Evolutionary conservation across 345 rosid genomes (phyloP), one percentile per base, ranked within the genome.

Genomic region (Eucalyptus decipiens): DNA sequence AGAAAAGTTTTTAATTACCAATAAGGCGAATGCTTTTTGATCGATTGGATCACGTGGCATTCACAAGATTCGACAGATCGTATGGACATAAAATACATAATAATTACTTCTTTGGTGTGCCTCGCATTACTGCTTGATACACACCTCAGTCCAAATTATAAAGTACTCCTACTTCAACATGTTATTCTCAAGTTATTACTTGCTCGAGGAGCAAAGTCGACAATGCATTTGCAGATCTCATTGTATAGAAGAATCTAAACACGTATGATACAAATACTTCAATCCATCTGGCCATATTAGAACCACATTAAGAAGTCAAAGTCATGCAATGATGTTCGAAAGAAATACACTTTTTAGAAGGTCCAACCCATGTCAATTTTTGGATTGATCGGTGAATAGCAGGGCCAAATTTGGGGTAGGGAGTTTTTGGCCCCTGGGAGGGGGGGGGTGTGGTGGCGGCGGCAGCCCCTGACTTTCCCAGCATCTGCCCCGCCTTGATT

Each of bases 51-150:
- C 37, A n/a, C 1, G 3, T 15, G 76, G 6, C 21, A n/a, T 15
- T 3, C 3, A 3, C 6, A 4, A 2, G 19, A 65, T 30, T 30
- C 0, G 18, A 30, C 1, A 0, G 37, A 4, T 30, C 5, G 3
- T n/a, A 14, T 62, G 3, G 1, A 30, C 5, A 4, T 6, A 14
- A 62, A 62, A 30, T 30, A 4, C 34, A 62, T 3, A 62, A 7
- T 13, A 30, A 62, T 30, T 30, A 3, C 34, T 30, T 14, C 34
- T 5, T 13, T 8, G 5, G 69, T 62, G n/a, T 24, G n/a, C n/a
- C 15, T 58, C 4, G n/a, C 4, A 3, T 24, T 58, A 11, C 4
- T 58, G 4, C 15, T 10, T 58, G 2, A 10, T 26, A 11, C 14
- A 1, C 62, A 24, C 1, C 28, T 26, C 7, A 6, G 0, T 60